These are phyloP conservation scores for Hamamelis virginiana DNA, from an alignment of 164 flowering plant genomes.

Conservation along the genomic window DNA sequence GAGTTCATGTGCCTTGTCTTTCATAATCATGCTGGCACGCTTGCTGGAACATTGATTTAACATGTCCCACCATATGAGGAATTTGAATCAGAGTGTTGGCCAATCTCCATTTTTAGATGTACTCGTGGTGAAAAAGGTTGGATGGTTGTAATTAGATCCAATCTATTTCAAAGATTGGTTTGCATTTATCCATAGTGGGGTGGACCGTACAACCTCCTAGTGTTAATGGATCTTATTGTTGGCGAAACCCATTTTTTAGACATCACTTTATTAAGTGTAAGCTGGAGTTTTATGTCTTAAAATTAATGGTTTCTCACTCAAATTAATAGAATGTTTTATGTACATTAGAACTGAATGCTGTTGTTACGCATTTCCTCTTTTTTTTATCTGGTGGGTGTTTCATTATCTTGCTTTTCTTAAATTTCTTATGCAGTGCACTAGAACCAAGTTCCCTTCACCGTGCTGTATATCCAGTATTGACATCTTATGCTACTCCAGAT, in stretches of 20 bases:
- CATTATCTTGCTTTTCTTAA: constrained; percentile 6
- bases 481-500: constrained; percentile 84
- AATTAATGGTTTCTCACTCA: background rate
- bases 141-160: no score
- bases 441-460: constrained; percentile 90
- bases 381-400: background rate
- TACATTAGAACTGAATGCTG: background rate
- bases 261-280: background rate
- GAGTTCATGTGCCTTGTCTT: background rate
- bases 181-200: background rate
- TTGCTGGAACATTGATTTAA: constrained; percentile 1
- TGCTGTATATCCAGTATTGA: constrained; percentile 82
- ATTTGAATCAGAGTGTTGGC: background rate
- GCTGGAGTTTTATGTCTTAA: background rate
- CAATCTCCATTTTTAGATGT: no score
- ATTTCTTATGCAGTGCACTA: constrained; percentile 71
- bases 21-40: background rate
- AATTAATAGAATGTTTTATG: background rate
- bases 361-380: background rate
- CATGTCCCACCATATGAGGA: background rate
- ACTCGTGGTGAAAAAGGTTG: no score
- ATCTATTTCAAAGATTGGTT: no score
- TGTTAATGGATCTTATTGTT: background rate
- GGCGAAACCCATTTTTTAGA: background rate
- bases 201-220: background rate